Percentiles rank a stretch among this genome's conserved stretches.
phyloP scores from a whole-genome alignment of 2,329 filamentous ascomycete species.

The Cladobotryum mycophilum region DNA sequence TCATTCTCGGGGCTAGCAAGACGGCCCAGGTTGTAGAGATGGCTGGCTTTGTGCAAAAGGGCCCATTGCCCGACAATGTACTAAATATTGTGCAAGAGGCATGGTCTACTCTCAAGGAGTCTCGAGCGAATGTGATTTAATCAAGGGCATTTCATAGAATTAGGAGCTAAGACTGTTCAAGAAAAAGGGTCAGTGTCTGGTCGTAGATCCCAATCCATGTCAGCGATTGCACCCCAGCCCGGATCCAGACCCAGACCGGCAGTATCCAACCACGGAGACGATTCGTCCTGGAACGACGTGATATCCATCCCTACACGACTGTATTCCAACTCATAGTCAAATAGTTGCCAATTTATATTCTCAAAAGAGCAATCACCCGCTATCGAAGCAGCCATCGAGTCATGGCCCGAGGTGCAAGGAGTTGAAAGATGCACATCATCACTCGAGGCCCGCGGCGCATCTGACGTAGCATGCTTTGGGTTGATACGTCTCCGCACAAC shows the following conservation, averaged over 20 bases:
- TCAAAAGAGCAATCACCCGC: slow-evolving; percentile 1
- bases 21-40: not conserved
- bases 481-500: slow-evolving; percentile 12
- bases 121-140: too few species aligned
- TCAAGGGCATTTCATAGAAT: too few species aligned
- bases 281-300: not conserved
- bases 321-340: slow-evolving; percentile 3
- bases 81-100: too few species aligned
- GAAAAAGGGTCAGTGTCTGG: too few species aligned
- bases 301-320: slow-evolving; percentile 1
- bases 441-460: not conserved
- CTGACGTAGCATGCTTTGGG: not conserved
- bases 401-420: not conserved
- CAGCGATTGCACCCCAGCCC: slow-evolving; percentile 6
- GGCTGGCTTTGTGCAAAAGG: too few species aligned
- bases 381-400: slow-evolving; percentile 1
- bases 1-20: not conserved
- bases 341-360: slow-evolving; percentile 3
- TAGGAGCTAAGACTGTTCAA: too few species aligned
- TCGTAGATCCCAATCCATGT: slow-evolving; percentile 5
- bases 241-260: slow-evolving; percentile 8
- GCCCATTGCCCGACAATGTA: too few species aligned
- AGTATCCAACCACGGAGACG: not conserved
- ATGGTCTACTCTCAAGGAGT: too few species aligned
- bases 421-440: not conserved